These are phyloP conservation scores for Blastocystis sp. DNA, from an alignment of 352 stramenopile genomes.

Conservation along the genomic window DNA sequence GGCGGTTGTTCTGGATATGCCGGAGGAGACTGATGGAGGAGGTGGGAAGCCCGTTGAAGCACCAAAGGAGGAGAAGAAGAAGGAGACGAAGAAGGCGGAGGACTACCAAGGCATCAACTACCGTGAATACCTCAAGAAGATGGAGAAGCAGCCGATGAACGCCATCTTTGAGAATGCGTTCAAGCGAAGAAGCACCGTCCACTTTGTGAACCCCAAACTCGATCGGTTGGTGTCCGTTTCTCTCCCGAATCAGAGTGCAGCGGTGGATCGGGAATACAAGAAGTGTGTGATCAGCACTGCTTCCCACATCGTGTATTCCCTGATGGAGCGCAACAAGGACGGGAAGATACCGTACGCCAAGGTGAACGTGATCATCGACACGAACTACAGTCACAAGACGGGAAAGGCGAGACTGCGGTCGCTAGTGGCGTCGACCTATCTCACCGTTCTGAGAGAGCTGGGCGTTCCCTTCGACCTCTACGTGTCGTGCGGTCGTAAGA, in stretches of 20 bases:
- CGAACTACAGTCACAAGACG: slow-evolving; percentile 29
- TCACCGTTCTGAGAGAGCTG: slow-evolving; percentile 24
- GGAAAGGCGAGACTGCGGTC: slow-evolving; percentile 10
- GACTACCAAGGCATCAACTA: slow-evolving; percentile 2
- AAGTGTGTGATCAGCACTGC: not conserved
- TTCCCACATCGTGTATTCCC: not conserved
- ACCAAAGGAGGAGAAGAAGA: not conserved
- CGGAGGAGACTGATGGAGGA: too few relatives aligned
- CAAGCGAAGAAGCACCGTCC: not conserved
- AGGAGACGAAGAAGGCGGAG: not conserved
- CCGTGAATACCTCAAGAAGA: not conserved
- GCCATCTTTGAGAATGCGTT: not conserved
- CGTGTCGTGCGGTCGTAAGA: not conserved
- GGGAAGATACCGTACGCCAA: not conserved
- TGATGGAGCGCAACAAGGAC: not conserved
- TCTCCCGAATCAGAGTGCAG: not conserved
- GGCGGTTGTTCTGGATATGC: not conserved
- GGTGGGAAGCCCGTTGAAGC: too few relatives aligned
- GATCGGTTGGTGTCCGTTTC: not conserved
- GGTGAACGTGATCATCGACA: slow-evolving; percentile 27
- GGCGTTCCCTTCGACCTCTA: not conserved
- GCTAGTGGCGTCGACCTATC: not conserved
- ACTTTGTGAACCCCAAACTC: not conserved
- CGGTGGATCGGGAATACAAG: not conserved
- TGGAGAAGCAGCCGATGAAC: not conserved